A percentile compares a stretch with the other conserved stretches of the same genome.
phyloP scores from a whole-genome alignment of 2,329 filamentous ascomycete genomes.

The Ophiocordyceps robertsii region DNA sequence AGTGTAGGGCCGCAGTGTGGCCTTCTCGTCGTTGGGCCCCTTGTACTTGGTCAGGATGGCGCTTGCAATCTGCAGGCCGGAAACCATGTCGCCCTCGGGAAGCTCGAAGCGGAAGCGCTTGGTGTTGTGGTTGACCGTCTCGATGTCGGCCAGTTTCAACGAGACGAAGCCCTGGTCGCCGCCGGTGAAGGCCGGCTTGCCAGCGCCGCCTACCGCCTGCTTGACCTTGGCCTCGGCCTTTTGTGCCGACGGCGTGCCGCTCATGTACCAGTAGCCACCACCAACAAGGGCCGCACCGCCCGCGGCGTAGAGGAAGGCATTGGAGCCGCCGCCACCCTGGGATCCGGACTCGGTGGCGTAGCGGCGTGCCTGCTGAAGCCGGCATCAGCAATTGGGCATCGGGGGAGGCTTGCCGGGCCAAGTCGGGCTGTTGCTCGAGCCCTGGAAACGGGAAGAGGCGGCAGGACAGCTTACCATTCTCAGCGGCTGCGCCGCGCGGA shows the following conservation, averaged over 20 bases:
- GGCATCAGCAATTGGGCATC: constrained; percentile 8
- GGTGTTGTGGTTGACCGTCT: constrained; percentile 84
- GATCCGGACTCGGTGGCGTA: constrained; percentile 54
- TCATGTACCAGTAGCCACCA: constrained; percentile 42
- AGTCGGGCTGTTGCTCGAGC: background rate
- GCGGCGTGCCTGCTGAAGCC: constrained; percentile 33
- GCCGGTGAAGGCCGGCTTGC: constrained; percentile 53
- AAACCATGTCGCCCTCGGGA: constrained; percentile 70
- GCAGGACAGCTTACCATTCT: constrained; percentile 40
- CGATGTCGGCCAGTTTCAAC: constrained; percentile 65
- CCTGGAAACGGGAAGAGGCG: background rate
- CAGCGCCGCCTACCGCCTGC: constrained; percentile 22
- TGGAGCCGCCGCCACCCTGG: constrained; percentile 44
- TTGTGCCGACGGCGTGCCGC: constrained; percentile 36
- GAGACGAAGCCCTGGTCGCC: constrained; percentile 83
- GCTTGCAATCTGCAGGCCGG: constrained; percentile 70
- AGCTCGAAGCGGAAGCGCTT: constrained; percentile 85
- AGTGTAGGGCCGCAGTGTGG: constrained; percentile 84
- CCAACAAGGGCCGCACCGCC: constrained; percentile 45
- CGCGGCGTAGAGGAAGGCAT: constrained; percentile 45
- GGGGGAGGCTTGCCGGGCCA: background rate
- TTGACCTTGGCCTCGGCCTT: constrained; percentile 43
- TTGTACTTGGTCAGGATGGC: constrained; percentile 89
- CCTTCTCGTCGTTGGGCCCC: constrained; percentile 69
- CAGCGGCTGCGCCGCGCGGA: constrained; percentile 51